phyloP scores from a whole-genome alignment of 345 rosid genomes.

The Salix purpurea region DNA sequence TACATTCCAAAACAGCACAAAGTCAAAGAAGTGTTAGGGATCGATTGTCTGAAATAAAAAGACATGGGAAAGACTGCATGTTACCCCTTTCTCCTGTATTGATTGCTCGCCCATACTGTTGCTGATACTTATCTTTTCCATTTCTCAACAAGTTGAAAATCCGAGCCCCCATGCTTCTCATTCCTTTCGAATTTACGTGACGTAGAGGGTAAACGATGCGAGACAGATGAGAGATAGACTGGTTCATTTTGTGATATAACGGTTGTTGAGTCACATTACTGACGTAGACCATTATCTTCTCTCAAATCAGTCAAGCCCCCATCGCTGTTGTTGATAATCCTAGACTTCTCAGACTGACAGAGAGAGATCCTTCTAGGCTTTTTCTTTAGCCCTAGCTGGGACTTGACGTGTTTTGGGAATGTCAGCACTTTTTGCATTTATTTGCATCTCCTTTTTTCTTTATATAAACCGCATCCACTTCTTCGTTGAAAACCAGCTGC shows the following conservation, averaged over 20 bases:
- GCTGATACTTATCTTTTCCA: background rate
- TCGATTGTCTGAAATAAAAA: slow-evolving; percentile 28
- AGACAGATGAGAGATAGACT: slow-evolving; percentile 15
- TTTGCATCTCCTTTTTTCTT: slow-evolving; percentile 10
- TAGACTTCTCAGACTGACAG: background rate
- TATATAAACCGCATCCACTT: slow-evolving; percentile 15
- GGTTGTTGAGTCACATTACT: slow-evolving; percentile 21
- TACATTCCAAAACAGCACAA: no score
- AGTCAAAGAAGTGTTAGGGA: slow-evolving; percentile 13
- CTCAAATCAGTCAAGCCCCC: slow-evolving; percentile 26
- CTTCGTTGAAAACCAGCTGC: background rate
- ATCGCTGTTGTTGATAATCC: slow-evolving; percentile 3
- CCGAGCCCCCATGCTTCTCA: slow-evolving; percentile 25
- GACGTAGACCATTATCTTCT: slow-evolving; percentile 15
- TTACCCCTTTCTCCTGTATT: slow-evolving; percentile 12
- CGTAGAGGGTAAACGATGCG: slow-evolving; percentile 41
- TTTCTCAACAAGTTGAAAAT: slow-evolving; percentile 6
- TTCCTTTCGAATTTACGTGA: slow-evolving; percentile 36
- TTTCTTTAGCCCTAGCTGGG: slow-evolving; percentile 14
- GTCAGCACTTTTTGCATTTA: slow-evolving; percentile 26
- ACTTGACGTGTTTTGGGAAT: slow-evolving; percentile 32
- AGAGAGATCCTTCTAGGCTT: background rate
- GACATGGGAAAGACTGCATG: slow-evolving; percentile 24
- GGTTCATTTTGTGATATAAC: background rate
- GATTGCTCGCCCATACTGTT: slow-evolving; percentile 10